Percentiles rank a stretch among this genome's conserved stretches.
Evolutionary conservation across 2,329 filamentous ascomycete genomes (phyloP).

Genomic region (Anisogramma anomala): DNA sequence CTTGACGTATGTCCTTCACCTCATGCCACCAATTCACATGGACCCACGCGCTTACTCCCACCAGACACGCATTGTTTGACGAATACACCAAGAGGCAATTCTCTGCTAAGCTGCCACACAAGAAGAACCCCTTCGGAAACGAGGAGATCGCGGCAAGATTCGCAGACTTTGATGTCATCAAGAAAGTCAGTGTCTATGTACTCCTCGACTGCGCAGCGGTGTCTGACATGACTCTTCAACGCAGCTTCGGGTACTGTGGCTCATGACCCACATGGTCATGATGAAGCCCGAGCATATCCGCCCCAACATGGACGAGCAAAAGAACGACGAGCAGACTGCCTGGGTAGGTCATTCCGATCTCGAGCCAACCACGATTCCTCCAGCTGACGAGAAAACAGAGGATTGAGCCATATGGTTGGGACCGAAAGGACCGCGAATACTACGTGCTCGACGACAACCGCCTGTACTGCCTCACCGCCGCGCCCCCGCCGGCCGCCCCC

Average conservation of each 20-base stretch:
- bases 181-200: slow-evolving; percentile 44
- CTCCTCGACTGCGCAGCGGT: not conserved
- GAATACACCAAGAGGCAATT: slow-evolving; percentile 89
- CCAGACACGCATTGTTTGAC: slow-evolving; percentile 76
- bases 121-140: slow-evolving; percentile 69
- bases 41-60: slow-evolving; percentile 7
- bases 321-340: slow-evolving; percentile 65
- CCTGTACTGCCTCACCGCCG: slow-evolving; percentile 77
- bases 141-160: slow-evolving; percentile 65
- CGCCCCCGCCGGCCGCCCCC: slow-evolving; percentile 46
- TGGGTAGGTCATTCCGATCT: slow-evolving; percentile 57
- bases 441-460: slow-evolving; percentile 90
- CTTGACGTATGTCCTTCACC: slow-evolving; percentile 57
- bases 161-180: slow-evolving; percentile 67
- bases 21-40: slow-evolving; percentile 2
- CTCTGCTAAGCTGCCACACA: slow-evolving; percentile 61
- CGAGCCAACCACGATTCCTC: slow-evolving; percentile 1
- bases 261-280: slow-evolving; percentile 82
- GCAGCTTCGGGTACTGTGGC: slow-evolving; percentile 67
- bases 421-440: slow-evolving; percentile 74
- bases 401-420: slow-evolving; percentile 80
- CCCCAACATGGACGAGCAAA: slow-evolving; percentile 73
- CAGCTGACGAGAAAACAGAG: slow-evolving; percentile 33
- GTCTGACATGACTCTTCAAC: not conserved
- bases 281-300: slow-evolving; percentile 77